Evolutionary conservation across 1,139 yeast species (phyloP).

Genomic region (Saccharomycopsis crataegensis): DNA sequence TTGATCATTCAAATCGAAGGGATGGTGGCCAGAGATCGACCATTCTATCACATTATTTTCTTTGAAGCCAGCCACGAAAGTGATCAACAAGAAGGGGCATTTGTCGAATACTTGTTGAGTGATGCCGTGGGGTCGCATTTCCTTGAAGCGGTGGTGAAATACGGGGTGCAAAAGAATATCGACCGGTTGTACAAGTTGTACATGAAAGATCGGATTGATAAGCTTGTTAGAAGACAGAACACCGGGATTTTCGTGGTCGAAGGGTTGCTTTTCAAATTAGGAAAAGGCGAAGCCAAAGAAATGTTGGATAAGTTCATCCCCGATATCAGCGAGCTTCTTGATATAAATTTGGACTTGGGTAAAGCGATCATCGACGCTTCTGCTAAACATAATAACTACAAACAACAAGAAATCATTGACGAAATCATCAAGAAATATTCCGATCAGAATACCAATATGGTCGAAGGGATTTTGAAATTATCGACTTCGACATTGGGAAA

Average conservation of each 20-base stretch:
- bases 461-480: conserved; percentile 62
- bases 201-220: conserved; percentile 66
- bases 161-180: conserved; percentile 59
- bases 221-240: conserved; percentile 68
- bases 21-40: conserved; percentile 60
- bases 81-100: conserved; percentile 66
- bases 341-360: conserved; percentile 66
- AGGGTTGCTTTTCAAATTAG: conserved; percentile 53
- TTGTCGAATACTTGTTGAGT: conserved; percentile 74
- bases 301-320: conserved; percentile 69
- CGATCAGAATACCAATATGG: conserved; percentile 34
- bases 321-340: conserved; percentile 51
- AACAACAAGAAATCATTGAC: conserved; percentile 55
- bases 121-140: conserved; percentile 92
- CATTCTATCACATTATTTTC: conserved; percentile 52
- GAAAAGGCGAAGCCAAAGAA: conserved; percentile 49
- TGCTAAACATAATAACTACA: conserved; percentile 47
- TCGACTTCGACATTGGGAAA: conserved; percentile 71
- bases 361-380: conserved; percentile 65
- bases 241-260: conserved; percentile 83
- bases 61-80: conserved; percentile 35
- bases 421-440: conserved; percentile 56
- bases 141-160: conserved; percentile 61
- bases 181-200: conserved; percentile 64
- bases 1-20: conserved; percentile 78